A percentile compares a stretch with the other conserved stretches of the same genome.
phyloP scores from a whole-genome alignment of 768 basidiomycete genomes.

The Mycena filopes region DNA sequence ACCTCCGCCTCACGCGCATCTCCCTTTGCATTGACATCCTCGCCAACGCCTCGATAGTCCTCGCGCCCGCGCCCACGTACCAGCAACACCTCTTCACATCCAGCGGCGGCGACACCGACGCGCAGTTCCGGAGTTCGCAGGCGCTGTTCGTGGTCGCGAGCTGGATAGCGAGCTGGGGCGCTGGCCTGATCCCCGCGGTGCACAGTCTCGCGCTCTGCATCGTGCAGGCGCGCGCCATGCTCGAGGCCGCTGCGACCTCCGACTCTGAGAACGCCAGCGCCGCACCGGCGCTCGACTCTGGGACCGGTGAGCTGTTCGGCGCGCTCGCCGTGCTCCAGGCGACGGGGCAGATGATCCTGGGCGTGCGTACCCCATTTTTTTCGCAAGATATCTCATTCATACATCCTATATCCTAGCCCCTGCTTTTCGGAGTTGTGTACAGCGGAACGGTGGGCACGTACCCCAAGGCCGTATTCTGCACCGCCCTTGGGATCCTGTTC shows the following conservation, averaged over 20 bases:
- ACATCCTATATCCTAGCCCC: constrained; percentile 53
- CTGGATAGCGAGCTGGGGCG: constrained; percentile 69
- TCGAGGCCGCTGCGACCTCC: constrained; percentile 32
- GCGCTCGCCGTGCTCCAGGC: constrained; percentile 79
- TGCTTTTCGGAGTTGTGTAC: constrained; percentile 80
- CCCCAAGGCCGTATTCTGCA: constrained; percentile 77
- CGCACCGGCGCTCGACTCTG: constrained; percentile 38
- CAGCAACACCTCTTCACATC: constrained; percentile 36
- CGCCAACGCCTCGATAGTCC: constrained; percentile 67
- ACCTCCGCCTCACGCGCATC: constrained; percentile 67
- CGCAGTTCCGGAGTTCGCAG: constrained; percentile 42
- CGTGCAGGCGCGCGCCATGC: constrained; percentile 54
- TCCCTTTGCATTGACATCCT: constrained; percentile 75
- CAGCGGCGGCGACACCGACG: neutral
- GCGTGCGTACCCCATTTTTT: constrained; percentile 47
- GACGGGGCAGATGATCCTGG: constrained; percentile 71
- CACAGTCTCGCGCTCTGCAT: constrained; percentile 81
- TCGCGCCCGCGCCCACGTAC: constrained; percentile 60
- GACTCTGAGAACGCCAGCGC: constrained; percentile 23
- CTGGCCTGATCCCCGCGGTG: constrained; percentile 73
- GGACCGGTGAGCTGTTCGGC: constrained; percentile 71
- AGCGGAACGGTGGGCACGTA: constrained; percentile 72
- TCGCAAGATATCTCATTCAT: neutral
- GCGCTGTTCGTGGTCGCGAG: constrained; percentile 70
- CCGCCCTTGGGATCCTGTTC: constrained; percentile 62